phyloP scores from a whole-genome alignment of 2,329 filamentous ascomycete genomes.

The Hyphodiscus sp. region DNA sequence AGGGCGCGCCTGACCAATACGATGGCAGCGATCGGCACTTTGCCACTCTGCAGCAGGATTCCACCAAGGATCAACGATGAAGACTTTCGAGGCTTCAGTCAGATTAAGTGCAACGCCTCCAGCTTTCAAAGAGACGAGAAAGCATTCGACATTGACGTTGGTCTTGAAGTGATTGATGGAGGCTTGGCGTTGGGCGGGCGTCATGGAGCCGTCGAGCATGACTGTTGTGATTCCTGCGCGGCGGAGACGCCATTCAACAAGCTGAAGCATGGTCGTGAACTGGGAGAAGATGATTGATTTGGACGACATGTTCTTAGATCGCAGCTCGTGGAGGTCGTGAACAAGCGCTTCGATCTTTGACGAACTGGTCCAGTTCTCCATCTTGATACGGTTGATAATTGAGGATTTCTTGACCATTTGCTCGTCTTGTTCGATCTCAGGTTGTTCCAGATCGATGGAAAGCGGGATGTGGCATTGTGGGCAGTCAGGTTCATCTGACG shows the following conservation, averaged over 20 bases:
- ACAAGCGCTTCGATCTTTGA: slow-evolving; percentile 97
- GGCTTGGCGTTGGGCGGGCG: slow-evolving; percentile 82
- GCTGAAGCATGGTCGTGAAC: slow-evolving; percentile 94
- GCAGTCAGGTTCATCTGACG: slow-evolving; percentile 59
- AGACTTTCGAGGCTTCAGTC: slow-evolving; percentile 89
- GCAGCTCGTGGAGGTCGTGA: slow-evolving; percentile 85
- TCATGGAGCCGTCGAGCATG: slow-evolving; percentile 98
- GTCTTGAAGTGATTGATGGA: slow-evolving; percentile 97
- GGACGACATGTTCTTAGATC: slow-evolving; percentile 85
- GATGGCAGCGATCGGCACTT: slow-evolving; percentile 86
- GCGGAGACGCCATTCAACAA: slow-evolving; percentile 93
- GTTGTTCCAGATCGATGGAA: slow-evolving; percentile 88
- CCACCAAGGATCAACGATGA: slow-evolving; percentile 99
- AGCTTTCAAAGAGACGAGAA: slow-evolving; percentile 91
- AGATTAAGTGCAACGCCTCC: slow-evolving; percentile 93
- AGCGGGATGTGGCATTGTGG: slow-evolving; percentile 88
- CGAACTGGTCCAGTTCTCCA: slow-evolving; percentile 97
- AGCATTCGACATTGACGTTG: slow-evolving; percentile 89
- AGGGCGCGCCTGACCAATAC: slow-evolving; percentile 89
- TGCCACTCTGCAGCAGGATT: slow-evolving; percentile 99
- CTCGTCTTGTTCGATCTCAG: slow-evolving; percentile 90
- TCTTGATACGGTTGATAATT: slow-evolving; percentile 97
- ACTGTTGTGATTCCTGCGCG: slow-evolving; percentile 97
- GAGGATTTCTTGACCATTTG: slow-evolving; percentile 84
- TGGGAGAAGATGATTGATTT: slow-evolving; percentile 98